Evolutionary conservation across 2,329 filamentous ascomycete species (phyloP).

Genomic region (Fusarium sterilihyphosum): DNA sequence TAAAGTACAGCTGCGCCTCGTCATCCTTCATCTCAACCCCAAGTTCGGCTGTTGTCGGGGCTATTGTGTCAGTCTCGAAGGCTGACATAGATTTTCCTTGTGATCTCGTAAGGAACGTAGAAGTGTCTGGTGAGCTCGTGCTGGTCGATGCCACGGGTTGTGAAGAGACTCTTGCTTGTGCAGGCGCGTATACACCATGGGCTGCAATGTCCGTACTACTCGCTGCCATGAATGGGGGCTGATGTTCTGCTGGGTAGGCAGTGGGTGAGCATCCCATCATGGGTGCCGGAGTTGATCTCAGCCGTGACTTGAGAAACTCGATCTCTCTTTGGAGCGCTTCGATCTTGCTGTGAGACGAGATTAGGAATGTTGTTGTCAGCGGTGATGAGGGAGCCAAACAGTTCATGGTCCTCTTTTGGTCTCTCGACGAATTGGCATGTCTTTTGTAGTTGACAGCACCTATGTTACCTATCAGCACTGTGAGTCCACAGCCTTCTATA

Average conservation of each 20-base stretch:
- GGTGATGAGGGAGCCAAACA: not conserved
- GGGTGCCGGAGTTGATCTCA: not conserved
- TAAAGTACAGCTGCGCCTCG: constrained; percentile 9
- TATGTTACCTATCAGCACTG: not conserved
- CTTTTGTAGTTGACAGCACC: constrained; percentile 8
- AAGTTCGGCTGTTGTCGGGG: not conserved
- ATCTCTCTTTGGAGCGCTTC: constrained; percentile 10
- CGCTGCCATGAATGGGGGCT: not conserved
- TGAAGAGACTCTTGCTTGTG: not conserved
- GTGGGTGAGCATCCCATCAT: not conserved
- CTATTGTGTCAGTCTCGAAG: not conserved
- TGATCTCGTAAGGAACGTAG: not conserved
- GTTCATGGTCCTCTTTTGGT: constrained; percentile 9
- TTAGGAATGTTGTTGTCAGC: rapidly evolving
- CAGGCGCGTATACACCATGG: not conserved
- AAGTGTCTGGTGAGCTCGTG: not conserved
- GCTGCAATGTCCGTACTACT: rapidly evolving
- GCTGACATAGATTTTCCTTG: not conserved
- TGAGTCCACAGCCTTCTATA: rapidly evolving
- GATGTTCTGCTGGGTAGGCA: rapidly evolving
- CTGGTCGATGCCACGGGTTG: not conserved
- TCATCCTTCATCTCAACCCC: not conserved
- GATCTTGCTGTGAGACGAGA: not conserved
- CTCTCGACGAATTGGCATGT: not conserved
- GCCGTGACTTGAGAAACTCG: not conserved